Evolutionary conservation across 805 yeast genomes (phyloP).

Genomic region (Zygoascus flipseniorum): DNA sequence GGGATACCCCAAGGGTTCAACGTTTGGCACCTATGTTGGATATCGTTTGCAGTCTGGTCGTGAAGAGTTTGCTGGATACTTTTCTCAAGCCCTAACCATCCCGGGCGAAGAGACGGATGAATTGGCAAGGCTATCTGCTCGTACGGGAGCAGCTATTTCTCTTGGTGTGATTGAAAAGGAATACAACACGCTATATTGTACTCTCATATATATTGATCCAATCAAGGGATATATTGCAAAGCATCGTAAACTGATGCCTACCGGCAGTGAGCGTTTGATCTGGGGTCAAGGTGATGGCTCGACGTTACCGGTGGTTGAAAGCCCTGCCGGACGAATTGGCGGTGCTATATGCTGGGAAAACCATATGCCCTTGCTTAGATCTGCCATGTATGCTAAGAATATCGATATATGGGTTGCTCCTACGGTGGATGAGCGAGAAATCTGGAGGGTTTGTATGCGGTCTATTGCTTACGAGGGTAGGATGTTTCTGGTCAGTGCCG

Average conservation of each 20-base stretch:
- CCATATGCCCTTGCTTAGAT: slow-evolving; percentile 34
- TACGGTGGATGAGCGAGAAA: slow-evolving; percentile 38
- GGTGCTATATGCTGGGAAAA: slow-evolving; percentile 45
- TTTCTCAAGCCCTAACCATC: slow-evolving; percentile 26
- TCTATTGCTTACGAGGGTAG: slow-evolving; percentile 38
- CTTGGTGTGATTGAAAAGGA: slow-evolving; percentile 36
- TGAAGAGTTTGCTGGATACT: slow-evolving; percentile 32
- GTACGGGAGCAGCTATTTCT: slow-evolving; percentile 31
- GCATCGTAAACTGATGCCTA: slow-evolving; percentile 39
- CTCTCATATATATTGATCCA: slow-evolving; percentile 35
- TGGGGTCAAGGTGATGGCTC: slow-evolving; percentile 45
- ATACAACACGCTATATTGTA: slow-evolving; percentile 34
- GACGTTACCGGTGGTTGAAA: slow-evolving; percentile 31
- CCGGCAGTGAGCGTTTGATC: slow-evolving; percentile 37
- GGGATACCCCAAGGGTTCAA: slow-evolving; percentile 39
- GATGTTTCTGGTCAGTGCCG: slow-evolving; percentile 34
- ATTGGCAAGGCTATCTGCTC: slow-evolving; percentile 28
- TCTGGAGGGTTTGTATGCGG: slow-evolving; percentile 36
- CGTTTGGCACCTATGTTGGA: slow-evolving; percentile 37
- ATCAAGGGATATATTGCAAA: slow-evolving; percentile 32
- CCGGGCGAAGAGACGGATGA: slow-evolving; percentile 32
- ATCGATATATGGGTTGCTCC: slow-evolving; percentile 37
- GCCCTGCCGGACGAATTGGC: slow-evolving; percentile 33
- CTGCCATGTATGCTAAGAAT: slow-evolving; percentile 34
- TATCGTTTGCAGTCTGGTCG: slow-evolving; percentile 36